Evolutionary conservation across 805 yeast species (phyloP).

Genomic region (Yamadazyma kitorensis): DNA sequence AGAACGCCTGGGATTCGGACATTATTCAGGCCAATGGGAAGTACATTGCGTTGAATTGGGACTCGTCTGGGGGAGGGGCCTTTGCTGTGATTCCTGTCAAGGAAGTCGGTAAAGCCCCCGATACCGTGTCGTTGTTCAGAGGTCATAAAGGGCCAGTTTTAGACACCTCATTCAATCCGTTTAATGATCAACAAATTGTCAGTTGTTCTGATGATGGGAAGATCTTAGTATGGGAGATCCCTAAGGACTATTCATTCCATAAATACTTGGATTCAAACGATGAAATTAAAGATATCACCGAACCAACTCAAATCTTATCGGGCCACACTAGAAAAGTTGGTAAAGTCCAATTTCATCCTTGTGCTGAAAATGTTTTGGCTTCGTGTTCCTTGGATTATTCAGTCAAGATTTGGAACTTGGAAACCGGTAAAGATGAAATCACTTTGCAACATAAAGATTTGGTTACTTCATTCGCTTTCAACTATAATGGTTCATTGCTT

Average conservation of each 20-base stretch:
- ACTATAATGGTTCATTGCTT: constrained; percentile 79
- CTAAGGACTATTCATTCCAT: constrained; percentile 73
- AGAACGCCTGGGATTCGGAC: constrained; percentile 96
- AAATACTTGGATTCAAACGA: constrained; percentile 53
- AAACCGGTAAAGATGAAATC: constrained; percentile 63
- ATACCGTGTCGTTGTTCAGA: constrained; percentile 85
- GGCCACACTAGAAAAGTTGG: constrained; percentile 97
- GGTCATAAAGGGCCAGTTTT: constrained; percentile 95
- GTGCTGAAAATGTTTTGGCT: constrained; percentile 82
- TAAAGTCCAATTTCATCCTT: constrained; percentile 85
- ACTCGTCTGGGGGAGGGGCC: constrained; percentile 95
- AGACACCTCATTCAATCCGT: constrained; percentile 95
- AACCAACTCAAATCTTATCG: constrained; percentile 63
- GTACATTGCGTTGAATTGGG: constrained; percentile 86
- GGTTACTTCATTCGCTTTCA: constrained; percentile 91
- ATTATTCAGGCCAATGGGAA: constrained; percentile 83
- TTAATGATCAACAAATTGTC: constrained; percentile 68
- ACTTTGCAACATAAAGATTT: constrained; percentile 85
- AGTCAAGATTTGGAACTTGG: constrained; percentile 88
- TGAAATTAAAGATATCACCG: constrained; percentile 57
- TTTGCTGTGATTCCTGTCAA: constrained; percentile 86
- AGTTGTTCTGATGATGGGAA: constrained; percentile 80
- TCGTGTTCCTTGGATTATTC: constrained; percentile 89
- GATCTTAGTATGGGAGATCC: constrained; percentile 84
- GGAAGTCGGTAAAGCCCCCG: constrained; percentile 92